Evolutionary conservation across 371 early-diverging fungal genomes (phyloP).

Genomic region (Lichtheimia ornata): DNA sequence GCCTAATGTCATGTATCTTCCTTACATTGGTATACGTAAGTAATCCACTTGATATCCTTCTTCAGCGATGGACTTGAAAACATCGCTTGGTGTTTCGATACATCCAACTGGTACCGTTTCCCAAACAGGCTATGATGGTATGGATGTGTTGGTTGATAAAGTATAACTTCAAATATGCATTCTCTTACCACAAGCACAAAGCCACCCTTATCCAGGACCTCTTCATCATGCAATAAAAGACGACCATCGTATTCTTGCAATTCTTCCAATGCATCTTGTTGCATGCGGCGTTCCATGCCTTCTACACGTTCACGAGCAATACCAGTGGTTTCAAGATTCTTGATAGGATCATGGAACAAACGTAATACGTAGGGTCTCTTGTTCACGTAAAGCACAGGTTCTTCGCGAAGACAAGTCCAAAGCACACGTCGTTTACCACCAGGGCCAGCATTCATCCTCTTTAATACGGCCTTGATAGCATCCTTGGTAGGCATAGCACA

Average conservation of each 20-base stretch:
- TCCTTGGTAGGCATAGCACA: conserved; percentile 70
- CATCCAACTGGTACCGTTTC: conserved; percentile 51
- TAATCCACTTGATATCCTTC: conserved; percentile 69
- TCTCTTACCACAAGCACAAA: conserved; percentile 50
- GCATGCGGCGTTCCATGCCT: conserved; percentile 70
- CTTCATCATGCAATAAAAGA: conserved; percentile 67
- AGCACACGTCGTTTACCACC: conserved; percentile 47
- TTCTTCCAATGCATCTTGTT: conserved; percentile 60
- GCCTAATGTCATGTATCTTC: background rate
- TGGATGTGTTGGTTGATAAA: background rate
- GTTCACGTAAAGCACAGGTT: conserved; percentile 78
- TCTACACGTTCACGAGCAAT: conserved; percentile 71
- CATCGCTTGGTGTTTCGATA: conserved; percentile 64
- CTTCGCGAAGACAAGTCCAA: conserved; percentile 79
- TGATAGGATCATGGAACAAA: conserved; percentile 60
- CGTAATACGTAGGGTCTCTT: conserved; percentile 65
- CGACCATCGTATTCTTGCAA: conserved; percentile 53
- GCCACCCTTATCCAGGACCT: conserved; percentile 38
- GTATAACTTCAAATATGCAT: background rate
- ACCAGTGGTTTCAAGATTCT: conserved; percentile 72
- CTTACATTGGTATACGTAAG: conserved; percentile 68
- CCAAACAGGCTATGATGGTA: conserved; percentile 55
- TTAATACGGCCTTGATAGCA: conserved; percentile 53
- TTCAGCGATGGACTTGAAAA: conserved; percentile 50
- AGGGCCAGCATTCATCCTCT: conserved; percentile 54